Base-by-base conservation (phyloP, 495 filamentous ascomycete genomes). In the Cryomyces minteri region DNA sequence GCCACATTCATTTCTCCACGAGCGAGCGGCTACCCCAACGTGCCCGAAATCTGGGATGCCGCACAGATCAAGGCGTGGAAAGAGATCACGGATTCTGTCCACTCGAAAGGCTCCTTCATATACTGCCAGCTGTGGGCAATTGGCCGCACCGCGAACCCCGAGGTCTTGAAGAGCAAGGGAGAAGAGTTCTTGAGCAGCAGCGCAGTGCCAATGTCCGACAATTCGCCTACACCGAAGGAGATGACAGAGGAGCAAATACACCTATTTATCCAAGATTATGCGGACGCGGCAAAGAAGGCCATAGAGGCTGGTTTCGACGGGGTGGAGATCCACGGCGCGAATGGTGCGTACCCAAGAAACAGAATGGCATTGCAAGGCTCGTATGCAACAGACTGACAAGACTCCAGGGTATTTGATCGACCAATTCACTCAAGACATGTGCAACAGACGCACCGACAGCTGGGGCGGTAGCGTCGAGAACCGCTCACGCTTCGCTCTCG, bases 401-500 rank as follows among this genome's bases (percentile, higher is more conserved):
- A 2, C 2, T 25, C 2, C 18, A 25, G 18, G 18, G 6, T 85
- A 84, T 54, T 59, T 87, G 41, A 62, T 84, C 42, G 79, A 87
- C 54, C 82, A 87, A 59, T 87, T 87, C 58, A 64, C 61, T 1
- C 79, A 82, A 52, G 73, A 78, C 50, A 62, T 52, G 11, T 62
- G 51, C 48, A 87, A 87, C 61, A 54, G 66, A 53, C 71, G 82
- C 2, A 75, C 67, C 4, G 82, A 87, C 55, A 39, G 48, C 12
- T 87, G 73, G 57, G 82, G 82, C 25, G 80, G 82, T n/a, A 78
- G 71, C 49, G 59, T 84, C 25, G 80, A 83, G 65, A 80, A 81
- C 48, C 67, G 84, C 25, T 64, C 72, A 5, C 70, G 74, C 18
- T 79, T 88, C 46, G 67, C 63, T 4, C 38, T 83, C n/a, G 80